Evolutionary conservation across 441 rosid species (phyloP), one percentile per base, ranked within the genome.

Genomic region (Metrosideros polymorpha): DNA sequence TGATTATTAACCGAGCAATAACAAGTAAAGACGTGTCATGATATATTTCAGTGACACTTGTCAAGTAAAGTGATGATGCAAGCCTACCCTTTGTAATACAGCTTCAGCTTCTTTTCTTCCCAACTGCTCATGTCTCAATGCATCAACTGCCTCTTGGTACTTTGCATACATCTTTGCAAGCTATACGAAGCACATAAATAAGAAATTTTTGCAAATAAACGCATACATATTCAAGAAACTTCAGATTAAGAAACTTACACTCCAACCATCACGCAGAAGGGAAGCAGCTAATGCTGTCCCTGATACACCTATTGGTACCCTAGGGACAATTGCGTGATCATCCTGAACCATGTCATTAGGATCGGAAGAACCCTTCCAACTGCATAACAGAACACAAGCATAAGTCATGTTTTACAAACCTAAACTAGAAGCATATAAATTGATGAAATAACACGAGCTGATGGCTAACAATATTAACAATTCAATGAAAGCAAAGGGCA

Each of bases 71-170:
- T 82, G 39, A 77, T 49, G 86, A 63, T 75, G 71, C 49, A 90
- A 56, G 42, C 57, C 86, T 94, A 98, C 99, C 94, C 99, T 94
- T 88, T 98, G 99, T 76, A 98, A 91, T 82, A 96, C 90, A 61
- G 94, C 92, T 93, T 98, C 99, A 45, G 98, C 92, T 88, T 98
- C 99, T 92, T 93, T 96, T 90, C 99, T 93, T 85, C 99, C 99
- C 89, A 98, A 89, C 88, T 95, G 98, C 90, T 98, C 99, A 90
- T 98, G 99, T 86, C 97, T 94, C 89, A 94, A 84, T 57, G 99
- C 99, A 95, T 98, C 99, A 88, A 95, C 93, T 56, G 99, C 99
- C 93, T 98, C 99, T 92, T 98, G 99, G 91, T 98, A 98, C 86
- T 95, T 98, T 86, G 94, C 93, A 88, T 98, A 98, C 92, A 98